Evolutionary conservation across 306 rosid genomes (phyloP).

Genomic region (Morella rubra): DNA sequence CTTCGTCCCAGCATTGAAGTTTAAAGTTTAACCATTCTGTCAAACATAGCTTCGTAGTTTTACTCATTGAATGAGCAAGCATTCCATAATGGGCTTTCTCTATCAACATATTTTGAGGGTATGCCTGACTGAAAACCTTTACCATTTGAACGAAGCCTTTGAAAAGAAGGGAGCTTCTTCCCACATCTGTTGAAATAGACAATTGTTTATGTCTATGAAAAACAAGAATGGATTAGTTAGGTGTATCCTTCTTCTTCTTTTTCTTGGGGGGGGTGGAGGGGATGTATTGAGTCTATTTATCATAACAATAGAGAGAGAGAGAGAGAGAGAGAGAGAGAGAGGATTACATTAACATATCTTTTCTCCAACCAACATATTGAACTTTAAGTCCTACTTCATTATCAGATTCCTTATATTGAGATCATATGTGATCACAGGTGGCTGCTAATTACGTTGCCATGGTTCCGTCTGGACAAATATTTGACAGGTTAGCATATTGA

Average conservation of each 20-base stretch:
- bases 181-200: not conserved
- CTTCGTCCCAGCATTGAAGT: no score
- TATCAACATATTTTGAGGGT: not conserved
- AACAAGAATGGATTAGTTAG: not conserved
- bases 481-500: constrained; percentile 66
- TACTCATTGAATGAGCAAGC: not conserved
- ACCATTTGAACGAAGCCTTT: not conserved
- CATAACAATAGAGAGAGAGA: no score
- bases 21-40: not conserved
- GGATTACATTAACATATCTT: no score
- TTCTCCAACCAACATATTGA: not conserved
- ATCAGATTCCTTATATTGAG: constrained; percentile 1
- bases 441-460: constrained; percentile 97
- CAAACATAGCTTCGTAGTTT: not conserved
- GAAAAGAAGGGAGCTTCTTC: not conserved
- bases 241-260: not conserved
- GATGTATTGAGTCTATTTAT: no score
- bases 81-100: not conserved
- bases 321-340: no score
- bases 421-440: constrained; percentile 48
- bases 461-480: constrained; percentile 95
- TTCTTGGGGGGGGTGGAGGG: not conserved
- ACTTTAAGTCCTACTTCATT: constrained; percentile 15
- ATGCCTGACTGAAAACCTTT: not conserved
- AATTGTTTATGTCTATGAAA: not conserved